Evolutionary conservation across 2,329 filamentous ascomycete species (phyloP).

Genomic region (Chaetomium olivaceum): DNA sequence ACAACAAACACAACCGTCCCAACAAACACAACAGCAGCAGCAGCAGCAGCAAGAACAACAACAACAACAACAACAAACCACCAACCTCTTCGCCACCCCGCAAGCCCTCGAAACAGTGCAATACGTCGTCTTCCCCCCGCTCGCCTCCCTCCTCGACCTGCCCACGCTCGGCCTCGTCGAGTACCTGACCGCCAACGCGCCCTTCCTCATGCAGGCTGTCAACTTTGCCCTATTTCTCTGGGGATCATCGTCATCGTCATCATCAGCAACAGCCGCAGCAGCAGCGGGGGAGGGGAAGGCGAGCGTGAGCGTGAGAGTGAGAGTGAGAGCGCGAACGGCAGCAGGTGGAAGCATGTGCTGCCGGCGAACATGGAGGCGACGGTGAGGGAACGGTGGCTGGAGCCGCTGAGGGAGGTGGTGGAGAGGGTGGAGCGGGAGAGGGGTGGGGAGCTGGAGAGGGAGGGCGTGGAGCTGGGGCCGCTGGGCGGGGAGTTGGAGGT

Average conservation of each 20-base stretch:
- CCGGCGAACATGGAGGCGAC: constrained; percentile 58
- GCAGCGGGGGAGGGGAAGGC: neutral
- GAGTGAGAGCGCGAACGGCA: constrained; percentile 15
- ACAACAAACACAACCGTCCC: constrained; percentile 32
- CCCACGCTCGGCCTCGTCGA: constrained; percentile 49
- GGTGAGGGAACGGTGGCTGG: constrained; percentile 59
- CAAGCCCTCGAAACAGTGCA: constrained; percentile 62
- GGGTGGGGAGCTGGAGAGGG: constrained; percentile 12
- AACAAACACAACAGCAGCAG: constrained; percentile 17
- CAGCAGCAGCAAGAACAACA: constrained; percentile 29
- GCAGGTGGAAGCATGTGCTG: constrained; percentile 47
- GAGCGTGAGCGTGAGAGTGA: no score
- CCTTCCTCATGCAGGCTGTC: constrained; percentile 59
- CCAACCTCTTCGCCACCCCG: constrained; percentile 49
- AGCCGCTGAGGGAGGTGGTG: constrained; percentile 52
- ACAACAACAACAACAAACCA: constrained; percentile 21
- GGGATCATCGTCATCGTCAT: no score
- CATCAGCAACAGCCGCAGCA: no score
- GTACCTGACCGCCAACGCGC: constrained; percentile 52
- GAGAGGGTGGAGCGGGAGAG: constrained; percentile 26
- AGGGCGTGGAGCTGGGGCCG: constrained; percentile 15
- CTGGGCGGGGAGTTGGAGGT: constrained; percentile 29
- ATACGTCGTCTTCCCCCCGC: constrained; percentile 61
- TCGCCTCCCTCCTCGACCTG: constrained; percentile 49
- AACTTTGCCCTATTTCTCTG: constrained; percentile 63